Evolutionary conservation across 768 basidiomycete genomes (phyloP).

Genomic region (Lentinus tigrinus): DNA sequence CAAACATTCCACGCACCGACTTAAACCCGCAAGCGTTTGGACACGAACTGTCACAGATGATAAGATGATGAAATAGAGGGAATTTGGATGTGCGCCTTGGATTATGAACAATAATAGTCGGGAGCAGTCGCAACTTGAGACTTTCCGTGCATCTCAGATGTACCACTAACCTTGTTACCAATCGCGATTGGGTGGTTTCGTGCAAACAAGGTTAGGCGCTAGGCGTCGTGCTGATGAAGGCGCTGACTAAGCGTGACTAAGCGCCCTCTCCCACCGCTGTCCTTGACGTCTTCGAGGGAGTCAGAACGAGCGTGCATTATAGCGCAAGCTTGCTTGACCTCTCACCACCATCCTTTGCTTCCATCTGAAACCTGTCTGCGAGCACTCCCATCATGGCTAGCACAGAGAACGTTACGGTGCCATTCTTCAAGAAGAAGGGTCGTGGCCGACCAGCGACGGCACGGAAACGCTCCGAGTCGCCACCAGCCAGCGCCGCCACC

Average conservation of each 20-base stretch:
- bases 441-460: constrained; percentile 73
- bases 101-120: too few relatives aligned
- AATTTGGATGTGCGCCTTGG: too few relatives aligned
- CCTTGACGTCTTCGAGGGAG: too few relatives aligned
- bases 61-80: too few relatives aligned
- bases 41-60: too few relatives aligned
- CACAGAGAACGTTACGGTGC: constrained; percentile 50
- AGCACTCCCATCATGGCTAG: constrained; percentile 5
- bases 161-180: not conserved
- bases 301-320: not conserved
- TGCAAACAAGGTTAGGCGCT: not conserved
- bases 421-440: constrained; percentile 89
- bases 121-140: too few relatives aligned
- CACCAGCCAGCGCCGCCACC: constrained; percentile 36
- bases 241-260: constrained; percentile 3
- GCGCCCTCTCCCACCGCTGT: constrained; percentile 4
- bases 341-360: not conserved
- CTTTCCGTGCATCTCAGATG: too few relatives aligned
- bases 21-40: too few relatives aligned
- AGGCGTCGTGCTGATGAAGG: not conserved
- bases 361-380: too few relatives aligned
- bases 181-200: not conserved
- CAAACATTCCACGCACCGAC: too few relatives aligned
- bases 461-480: constrained; percentile 74
- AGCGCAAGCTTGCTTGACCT: not conserved